phyloP scores from a whole-genome alignment of 768 basidiomycete genomes.

The Tephrocybe sp. region DNA sequence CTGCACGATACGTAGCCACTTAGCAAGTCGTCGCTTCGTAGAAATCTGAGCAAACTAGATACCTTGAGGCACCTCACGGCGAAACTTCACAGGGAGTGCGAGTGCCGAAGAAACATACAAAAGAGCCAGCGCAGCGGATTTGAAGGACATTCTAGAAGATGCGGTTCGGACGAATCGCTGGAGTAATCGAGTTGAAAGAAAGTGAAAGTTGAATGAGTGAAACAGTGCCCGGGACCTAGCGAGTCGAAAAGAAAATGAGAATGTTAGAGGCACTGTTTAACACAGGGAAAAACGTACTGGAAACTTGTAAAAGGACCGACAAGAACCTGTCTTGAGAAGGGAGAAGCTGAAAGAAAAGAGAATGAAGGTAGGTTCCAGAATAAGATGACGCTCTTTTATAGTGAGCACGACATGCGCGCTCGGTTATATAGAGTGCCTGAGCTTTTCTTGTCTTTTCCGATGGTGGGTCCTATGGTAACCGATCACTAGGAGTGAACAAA shows the following conservation, averaged over 20 bases:
- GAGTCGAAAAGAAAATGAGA: background rate
- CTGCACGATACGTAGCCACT: slow-evolving; percentile 25
- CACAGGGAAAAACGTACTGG: slow-evolving; percentile 20
- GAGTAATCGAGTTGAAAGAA: slow-evolving; percentile 22
- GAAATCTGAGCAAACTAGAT: slow-evolving; percentile 1
- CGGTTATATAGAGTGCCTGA: background rate
- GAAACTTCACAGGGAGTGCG: slow-evolving; percentile 39
- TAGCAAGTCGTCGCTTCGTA: background rate
- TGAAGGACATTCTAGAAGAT: slow-evolving; percentile 31
- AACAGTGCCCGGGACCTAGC: slow-evolving; percentile 11
- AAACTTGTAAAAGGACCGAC: slow-evolving; percentile 25
- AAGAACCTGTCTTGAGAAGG: slow-evolving; percentile 55
- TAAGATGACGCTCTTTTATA: slow-evolving; percentile 2
- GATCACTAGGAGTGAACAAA: background rate
- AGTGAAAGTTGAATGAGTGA: slow-evolving; percentile 12
- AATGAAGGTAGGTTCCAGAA: background rate
- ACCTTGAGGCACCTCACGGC: slow-evolving; percentile 67
- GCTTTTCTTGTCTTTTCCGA: background rate
- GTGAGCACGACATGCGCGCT: background rate
- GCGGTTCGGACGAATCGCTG: slow-evolving; percentile 16
- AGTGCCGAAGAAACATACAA: slow-evolving; percentile 30
- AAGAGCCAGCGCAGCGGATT: slow-evolving; percentile 32
- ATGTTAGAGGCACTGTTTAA: background rate
- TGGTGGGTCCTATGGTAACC: slow-evolving; percentile 8
- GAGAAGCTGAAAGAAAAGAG: slow-evolving; percentile 28